Percentiles rank a stretch among this genome's conserved stretches.
Evolutionary conservation across 1,139 yeast genomes (phyloP).

Genomic region (Blastobotrys arbuscula): DNA sequence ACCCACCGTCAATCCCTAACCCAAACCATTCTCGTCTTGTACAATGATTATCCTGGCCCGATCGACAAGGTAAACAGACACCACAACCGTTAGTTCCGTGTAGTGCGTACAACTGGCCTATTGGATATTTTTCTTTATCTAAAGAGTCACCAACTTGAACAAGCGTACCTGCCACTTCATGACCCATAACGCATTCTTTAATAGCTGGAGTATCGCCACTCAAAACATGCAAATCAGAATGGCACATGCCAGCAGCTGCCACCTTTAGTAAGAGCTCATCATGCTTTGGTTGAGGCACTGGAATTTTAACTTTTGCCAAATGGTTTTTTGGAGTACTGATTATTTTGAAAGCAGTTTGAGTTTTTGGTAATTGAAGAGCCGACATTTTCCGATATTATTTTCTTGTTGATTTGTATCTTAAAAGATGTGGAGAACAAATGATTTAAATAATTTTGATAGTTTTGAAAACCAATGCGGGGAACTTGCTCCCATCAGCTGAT

Average conservation of each 20-base stretch:
- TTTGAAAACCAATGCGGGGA: too few species aligned
- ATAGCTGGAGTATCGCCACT: background rate
- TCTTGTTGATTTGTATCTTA: background rate
- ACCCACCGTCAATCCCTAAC: conserved; percentile 44
- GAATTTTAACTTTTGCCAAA: conserved; percentile 21
- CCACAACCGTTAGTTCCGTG: conserved; percentile 42
- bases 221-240: conserved; percentile 46
- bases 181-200: conserved; percentile 46
- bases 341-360: background rate
- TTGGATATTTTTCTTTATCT: conserved; percentile 27
- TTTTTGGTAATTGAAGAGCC: conserved; percentile 4
- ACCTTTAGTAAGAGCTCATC: conserved; percentile 42
- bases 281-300: conserved; percentile 39
- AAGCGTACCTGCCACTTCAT: conserved; percentile 48
- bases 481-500: too few species aligned
- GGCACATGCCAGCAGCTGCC: conserved; percentile 51
- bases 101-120: conserved; percentile 40
- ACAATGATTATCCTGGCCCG: conserved; percentile 42
- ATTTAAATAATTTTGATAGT: too few species aligned
- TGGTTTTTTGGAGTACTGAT: background rate
- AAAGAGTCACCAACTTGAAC: conserved; percentile 38
- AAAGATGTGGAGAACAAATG: too few species aligned
- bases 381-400: background rate
- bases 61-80: conserved; percentile 39
- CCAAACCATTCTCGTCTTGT: conserved; percentile 33